A percentile compares a stretch with the other conserved stretches of the same genome.
Conservation (phyloP, 2,329 filamentous ascomycete species). For the Parastagonospora nodorum region DNA sequence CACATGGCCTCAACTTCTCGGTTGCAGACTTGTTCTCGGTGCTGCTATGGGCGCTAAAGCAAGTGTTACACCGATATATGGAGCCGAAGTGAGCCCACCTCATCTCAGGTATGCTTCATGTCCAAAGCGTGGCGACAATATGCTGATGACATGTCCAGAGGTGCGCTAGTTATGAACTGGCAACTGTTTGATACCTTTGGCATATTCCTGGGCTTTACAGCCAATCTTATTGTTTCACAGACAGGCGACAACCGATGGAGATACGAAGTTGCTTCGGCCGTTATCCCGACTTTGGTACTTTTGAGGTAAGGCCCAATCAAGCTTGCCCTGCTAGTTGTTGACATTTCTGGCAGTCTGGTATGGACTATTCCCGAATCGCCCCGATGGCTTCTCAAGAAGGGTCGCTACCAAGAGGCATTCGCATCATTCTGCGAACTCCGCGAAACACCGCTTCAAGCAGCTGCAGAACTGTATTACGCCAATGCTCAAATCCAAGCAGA, state of each 20-base stretch:
- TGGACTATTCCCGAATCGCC: conserved; percentile 4
- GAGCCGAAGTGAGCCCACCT: conserved; percentile 1
- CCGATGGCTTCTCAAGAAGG: conserved; percentile 1
- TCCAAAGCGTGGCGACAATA: background rate
- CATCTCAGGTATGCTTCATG: background rate
- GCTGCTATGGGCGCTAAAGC: conserved; percentile 3
- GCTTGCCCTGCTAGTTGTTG: background rate
- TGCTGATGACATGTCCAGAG: too few relatives aligned
- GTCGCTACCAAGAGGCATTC: conserved; percentile 2
- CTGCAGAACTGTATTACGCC: conserved; percentile 1
- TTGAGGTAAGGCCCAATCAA: background rate
- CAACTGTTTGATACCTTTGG: conserved; percentile 2
- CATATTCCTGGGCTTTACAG: conserved; percentile 1
- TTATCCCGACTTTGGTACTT: background rate
- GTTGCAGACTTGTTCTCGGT: conserved; percentile 1
- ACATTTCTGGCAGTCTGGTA: background rate
- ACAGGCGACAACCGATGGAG: conserved; percentile 1
- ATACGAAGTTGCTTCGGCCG: conserved; percentile 2
- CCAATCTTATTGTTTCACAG: conserved; percentile 2
- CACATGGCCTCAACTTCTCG: conserved; percentile 1
- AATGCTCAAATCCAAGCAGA: conserved; percentile 4
- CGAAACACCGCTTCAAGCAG: conserved; percentile 2
- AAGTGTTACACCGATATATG: conserved; percentile 1
- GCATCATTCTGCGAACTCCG: background rate
- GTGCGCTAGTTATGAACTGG: conserved; percentile 1